Evolutionary conservation across 2,329 filamentous ascomycete species (phyloP).

Genomic region (Aurifilum marmelostoma): DNA sequence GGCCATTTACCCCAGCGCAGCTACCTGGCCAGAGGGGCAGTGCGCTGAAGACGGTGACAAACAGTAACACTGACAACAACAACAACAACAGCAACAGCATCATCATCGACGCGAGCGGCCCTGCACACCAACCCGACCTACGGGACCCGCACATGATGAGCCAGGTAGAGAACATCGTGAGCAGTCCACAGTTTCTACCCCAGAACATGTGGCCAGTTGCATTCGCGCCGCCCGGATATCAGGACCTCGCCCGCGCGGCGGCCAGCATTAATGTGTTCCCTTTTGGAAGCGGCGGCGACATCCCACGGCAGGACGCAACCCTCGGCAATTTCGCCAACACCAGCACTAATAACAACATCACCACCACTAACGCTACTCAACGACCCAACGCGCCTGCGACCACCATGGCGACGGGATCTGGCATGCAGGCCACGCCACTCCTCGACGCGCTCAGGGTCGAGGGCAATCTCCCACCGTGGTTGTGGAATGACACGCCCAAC

Average conservation of each 20-base stretch:
- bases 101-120: constrained; percentile 17
- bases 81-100: constrained; percentile 4
- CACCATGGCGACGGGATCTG: constrained; percentile 15
- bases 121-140: constrained; percentile 22
- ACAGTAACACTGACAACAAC: constrained; percentile 1
- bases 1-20: background rate
- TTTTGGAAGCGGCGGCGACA: constrained; percentile 25
- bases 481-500: constrained; percentile 49
- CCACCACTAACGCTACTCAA: background rate
- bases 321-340: constrained; percentile 26
- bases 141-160: constrained; percentile 30
- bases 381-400: constrained; percentile 3
- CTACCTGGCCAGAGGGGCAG: background rate
- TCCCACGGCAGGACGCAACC: constrained; percentile 31
- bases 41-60: background rate
- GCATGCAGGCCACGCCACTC: constrained; percentile 30
- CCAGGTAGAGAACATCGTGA: constrained; percentile 44
- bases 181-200: constrained; percentile 42
- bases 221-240: constrained; percentile 24
- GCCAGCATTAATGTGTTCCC: constrained; percentile 17
- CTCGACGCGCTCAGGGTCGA: constrained; percentile 47
- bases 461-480: constrained; percentile 57
- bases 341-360: constrained; percentile 1
- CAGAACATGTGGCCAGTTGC: constrained; percentile 40
- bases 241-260: constrained; percentile 24